Conservation (phyloP, 23 red algal species). For the Cyanidiococcus yangmingshanensis region DNA sequence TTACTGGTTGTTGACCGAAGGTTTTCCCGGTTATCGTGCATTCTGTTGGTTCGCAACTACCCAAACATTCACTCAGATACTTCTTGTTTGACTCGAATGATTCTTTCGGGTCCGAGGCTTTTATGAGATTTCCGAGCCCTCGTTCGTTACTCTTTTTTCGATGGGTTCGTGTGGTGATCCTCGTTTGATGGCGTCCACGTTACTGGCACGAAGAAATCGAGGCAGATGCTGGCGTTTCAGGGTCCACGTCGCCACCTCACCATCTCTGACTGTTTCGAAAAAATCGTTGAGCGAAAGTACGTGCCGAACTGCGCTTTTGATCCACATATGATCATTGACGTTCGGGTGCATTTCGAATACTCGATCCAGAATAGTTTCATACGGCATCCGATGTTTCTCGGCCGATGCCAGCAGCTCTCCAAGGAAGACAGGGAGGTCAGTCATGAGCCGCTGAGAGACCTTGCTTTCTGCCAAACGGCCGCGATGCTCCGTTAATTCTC, state of each 20-base stretch:
- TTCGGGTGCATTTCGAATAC: constrained; percentile 11
- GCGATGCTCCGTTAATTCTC: not conserved
- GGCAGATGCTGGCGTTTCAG: constrained; percentile 6
- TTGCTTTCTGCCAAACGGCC: not conserved
- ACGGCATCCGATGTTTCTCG: not conserved
- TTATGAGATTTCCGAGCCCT: too few species aligned
- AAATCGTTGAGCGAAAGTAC: constrained; percentile 5
- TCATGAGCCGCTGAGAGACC: constrained; percentile 9
- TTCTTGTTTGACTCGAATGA: too few species aligned
- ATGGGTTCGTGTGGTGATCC: too few species aligned
- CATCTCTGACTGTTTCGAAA: not conserved
- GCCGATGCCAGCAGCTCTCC: not conserved
- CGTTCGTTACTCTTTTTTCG: too few species aligned
- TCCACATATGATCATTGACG: constrained; percentile 8
- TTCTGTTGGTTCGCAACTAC: too few species aligned
- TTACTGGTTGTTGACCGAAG: too few species aligned
- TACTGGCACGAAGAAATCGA: not conserved
- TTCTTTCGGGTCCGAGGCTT: too few species aligned
- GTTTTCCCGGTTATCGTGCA: too few species aligned
- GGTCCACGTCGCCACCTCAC: not conserved
- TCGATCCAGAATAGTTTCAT: not conserved
- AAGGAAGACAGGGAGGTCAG: not conserved
- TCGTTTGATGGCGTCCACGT: too few species aligned
- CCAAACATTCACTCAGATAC: too few species aligned
- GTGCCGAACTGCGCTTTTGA: constrained; percentile 1